Conservation (phyloP, 805 yeast species). For the Saccharomycopsis babjevae region DNA sequence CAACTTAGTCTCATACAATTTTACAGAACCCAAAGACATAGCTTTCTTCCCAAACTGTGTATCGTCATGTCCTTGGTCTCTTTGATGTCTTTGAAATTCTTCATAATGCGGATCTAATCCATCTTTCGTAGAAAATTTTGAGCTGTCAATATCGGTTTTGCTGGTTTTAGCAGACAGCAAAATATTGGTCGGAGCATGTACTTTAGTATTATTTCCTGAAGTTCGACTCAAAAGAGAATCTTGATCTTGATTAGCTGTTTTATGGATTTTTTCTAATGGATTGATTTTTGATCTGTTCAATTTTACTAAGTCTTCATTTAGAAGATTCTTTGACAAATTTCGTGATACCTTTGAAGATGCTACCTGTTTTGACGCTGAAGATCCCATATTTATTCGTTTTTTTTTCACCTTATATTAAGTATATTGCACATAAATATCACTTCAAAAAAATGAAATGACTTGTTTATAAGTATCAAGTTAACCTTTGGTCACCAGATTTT, state of each 20-base stretch:
- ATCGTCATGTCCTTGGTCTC: neutral
- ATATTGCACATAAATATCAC: no score
- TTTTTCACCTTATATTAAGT: no score
- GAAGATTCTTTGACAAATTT: slow-evolving; percentile 8
- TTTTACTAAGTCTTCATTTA: neutral
- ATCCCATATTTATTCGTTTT: slow-evolving; percentile 6
- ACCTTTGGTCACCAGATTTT: no score
- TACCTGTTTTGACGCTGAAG: slow-evolving; percentile 13
- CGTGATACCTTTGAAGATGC: neutral
- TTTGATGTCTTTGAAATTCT: neutral
- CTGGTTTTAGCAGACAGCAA: neutral
- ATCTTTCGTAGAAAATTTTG: slow-evolving; percentile 9
- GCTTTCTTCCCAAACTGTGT: slow-evolving; percentile 6
- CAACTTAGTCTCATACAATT: slow-evolving; percentile 4
- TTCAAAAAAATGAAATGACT: no score
- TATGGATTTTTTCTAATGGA: slow-evolving; percentile 2
- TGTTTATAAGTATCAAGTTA: no score
- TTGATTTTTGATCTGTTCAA: slow-evolving; percentile 9
- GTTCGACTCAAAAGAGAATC: neutral
- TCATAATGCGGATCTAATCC: slow-evolving; percentile 15
- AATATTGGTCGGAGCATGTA: neutral
- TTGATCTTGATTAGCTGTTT: neutral
- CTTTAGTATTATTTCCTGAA: neutral
- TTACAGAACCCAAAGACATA: slow-evolving; percentile 15
- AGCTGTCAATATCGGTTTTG: neutral